Percentiles rank a stretch among this genome's conserved stretches.
Conservation (phyloP, 176 grass and related monocot genomes). For the Hyparrhenia diplandra region DNA sequence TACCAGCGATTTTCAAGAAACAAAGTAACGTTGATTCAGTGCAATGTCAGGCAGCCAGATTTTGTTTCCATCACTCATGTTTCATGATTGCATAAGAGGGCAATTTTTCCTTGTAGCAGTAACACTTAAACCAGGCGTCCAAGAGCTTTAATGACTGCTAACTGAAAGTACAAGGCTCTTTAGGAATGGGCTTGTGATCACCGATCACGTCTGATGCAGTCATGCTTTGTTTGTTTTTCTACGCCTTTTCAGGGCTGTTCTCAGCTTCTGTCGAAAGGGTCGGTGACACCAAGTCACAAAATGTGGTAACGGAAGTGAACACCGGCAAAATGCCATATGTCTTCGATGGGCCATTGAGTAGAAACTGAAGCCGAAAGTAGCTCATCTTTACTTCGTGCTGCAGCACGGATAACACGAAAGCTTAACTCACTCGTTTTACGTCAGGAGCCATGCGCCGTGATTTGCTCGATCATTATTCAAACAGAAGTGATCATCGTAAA, state of each 20-base stretch:
- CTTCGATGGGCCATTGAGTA: neutral
- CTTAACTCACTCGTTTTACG: constrained; percentile 14
- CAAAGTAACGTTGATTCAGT: neutral
- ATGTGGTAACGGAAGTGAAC: neutral
- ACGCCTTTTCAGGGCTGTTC: neutral
- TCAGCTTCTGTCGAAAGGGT: neutral
- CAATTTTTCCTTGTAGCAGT: neutral
- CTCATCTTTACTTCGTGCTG: neutral
- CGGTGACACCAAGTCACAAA: neutral
- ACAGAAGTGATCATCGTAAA: neutral
- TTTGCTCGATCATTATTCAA: neutral
- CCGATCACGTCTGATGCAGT: neutral
- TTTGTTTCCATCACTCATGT: neutral
- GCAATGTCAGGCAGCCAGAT: neutral
- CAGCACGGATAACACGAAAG: neutral
- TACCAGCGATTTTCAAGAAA: neutral
- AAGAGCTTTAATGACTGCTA: neutral
- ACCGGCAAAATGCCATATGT: neutral
- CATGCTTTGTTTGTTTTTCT: neutral
- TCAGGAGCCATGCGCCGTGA: neutral
- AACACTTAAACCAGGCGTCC: neutral
- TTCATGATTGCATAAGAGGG: neutral
- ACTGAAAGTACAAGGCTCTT: neutral
- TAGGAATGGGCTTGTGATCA: neutral
- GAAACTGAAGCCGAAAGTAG: constrained; percentile 24